A percentile compares a stretch with the other conserved stretches of the same genome.
Evolutionary conservation across 2,329 filamentous ascomycete species (phyloP).

Genomic region (Colletotrichum sp.): DNA sequence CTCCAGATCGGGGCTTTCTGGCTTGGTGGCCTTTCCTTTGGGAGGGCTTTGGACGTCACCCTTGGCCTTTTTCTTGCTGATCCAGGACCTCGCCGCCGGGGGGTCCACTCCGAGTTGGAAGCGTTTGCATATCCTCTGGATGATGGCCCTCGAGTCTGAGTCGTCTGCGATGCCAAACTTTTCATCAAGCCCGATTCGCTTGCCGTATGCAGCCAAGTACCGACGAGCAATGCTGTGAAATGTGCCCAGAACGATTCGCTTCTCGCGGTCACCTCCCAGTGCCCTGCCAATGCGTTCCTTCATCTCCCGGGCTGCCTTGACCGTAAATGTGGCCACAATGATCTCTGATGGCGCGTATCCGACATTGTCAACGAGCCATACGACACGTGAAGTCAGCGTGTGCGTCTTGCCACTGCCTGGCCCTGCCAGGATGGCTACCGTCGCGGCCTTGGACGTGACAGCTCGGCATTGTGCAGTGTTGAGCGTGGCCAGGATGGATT

Average conservation of each 20-base stretch:
- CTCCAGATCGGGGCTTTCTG: slow-evolving; percentile 65
- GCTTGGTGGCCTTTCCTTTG: slow-evolving; percentile 35
- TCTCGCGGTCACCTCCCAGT: slow-evolving; percentile 79
- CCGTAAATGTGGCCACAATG: slow-evolving; percentile 95
- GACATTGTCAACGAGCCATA: slow-evolving; percentile 79
- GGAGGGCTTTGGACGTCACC: slow-evolving; percentile 44
- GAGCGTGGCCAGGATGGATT: slow-evolving; percentile 50
- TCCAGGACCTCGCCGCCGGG: slow-evolving; percentile 73
- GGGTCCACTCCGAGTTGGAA: slow-evolving; percentile 72
- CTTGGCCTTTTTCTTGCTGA: slow-evolving; percentile 70
- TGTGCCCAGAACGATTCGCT: slow-evolving; percentile 83
- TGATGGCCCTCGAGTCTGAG: slow-evolving; percentile 77
- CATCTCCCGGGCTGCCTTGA: slow-evolving; percentile 95
- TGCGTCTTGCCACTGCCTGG: slow-evolving; percentile 89
- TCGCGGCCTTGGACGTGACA: slow-evolving; percentile 56
- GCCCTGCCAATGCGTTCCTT: slow-evolving; percentile 81
- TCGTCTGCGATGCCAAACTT: slow-evolving; percentile 93
- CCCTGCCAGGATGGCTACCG: slow-evolving; percentile 71
- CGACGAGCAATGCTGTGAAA: slow-evolving; percentile 92
- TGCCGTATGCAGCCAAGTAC: slow-evolving; percentile 84
- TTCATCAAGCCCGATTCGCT: slow-evolving; percentile 79
- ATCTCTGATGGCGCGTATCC: slow-evolving; percentile 83
- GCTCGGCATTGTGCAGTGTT: slow-evolving; percentile 62
- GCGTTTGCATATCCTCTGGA: slow-evolving; percentile 84
- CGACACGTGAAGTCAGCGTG: slow-evolving; percentile 90